These are phyloP conservation scores for Oidiodendron maius DNA, from an alignment of 495 filamentous ascomycete species.

Conservation along the genomic window DNA sequence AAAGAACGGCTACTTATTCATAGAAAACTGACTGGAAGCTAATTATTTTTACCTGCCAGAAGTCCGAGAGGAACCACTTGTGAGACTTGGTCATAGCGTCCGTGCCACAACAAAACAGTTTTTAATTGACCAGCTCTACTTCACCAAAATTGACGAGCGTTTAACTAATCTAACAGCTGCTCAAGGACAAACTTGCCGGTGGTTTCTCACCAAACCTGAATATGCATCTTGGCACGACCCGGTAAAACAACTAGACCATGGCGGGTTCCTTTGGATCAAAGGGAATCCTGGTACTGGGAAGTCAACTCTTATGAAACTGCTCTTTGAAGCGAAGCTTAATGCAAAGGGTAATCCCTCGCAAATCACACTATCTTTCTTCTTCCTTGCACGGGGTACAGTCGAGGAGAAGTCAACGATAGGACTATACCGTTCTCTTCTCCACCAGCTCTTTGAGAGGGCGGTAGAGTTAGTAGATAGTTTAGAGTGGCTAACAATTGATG, in stretches of 20 bases:
- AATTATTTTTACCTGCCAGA: conserved; percentile 1
- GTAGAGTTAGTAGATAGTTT: conserved; percentile 13
- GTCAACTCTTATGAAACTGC: conserved; percentile 37
- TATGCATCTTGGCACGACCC: conserved; percentile 30
- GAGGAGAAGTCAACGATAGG: conserved; percentile 27
- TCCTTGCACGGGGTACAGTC: conserved; percentile 29
- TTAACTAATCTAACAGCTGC: conserved; percentile 20
- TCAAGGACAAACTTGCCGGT: conserved; percentile 28
- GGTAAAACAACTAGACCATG: conserved; percentile 19
- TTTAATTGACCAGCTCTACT: conserved; percentile 23
- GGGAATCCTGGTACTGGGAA: too few species aligned
- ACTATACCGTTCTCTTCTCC: conserved; percentile 27
- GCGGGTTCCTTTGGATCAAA: conserved; percentile 37
- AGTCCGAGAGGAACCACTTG: conserved; percentile 1
- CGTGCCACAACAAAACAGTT: conserved; percentile 14
- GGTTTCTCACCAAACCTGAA: conserved; percentile 25
- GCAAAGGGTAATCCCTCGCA: conserved; percentile 10
- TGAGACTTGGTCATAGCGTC: neutral
- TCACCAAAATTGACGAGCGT: conserved; percentile 27
- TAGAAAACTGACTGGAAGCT: conserved; percentile 10
- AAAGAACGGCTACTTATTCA: conserved; percentile 7
- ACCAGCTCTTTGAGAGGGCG: conserved; percentile 26
- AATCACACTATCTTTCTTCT: conserved; percentile 32
- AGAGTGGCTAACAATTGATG: conserved; percentile 12
- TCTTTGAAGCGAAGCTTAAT: conserved; percentile 13